Evolutionary conservation across 768 basidiomycete species (phyloP), one percentile per base, ranked within the genome.

Genomic region (Boletus rubropictus): DNA sequence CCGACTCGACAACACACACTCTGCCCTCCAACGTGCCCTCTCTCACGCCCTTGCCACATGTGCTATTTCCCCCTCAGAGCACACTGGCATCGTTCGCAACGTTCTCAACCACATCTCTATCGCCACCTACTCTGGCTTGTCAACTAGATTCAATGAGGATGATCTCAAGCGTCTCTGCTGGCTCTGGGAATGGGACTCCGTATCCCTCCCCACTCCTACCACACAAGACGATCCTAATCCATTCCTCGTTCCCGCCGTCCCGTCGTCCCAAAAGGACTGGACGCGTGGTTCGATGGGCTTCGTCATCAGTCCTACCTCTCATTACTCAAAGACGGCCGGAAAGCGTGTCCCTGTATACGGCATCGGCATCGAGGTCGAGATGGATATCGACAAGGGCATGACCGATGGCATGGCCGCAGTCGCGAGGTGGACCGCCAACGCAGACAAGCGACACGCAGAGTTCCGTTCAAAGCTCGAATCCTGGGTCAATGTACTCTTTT

Each of bases 151-250:
- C 53, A 75, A 77, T 27, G 52, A 80, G n/a, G 77, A 82, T 40
- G 89, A 89, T 57, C 70, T 91, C 38, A 78, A 72, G 47, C 75
- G 84, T 49, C 74, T 92, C 17, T 90, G 89, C 66, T 91, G 89
- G 89, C 50, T 91, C 14, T 90, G 89, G 87, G 89, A 91, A 62
- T 92, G 89, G 89, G 82, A 89, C 58, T 75, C 77, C 6, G 64
- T 75, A 36, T 51, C 70, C 5, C 44, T 77, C 3, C 70, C 75
- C 3, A 41, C 48, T 7, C 17, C 59, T 1, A 2, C 39, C 20
- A n/a, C 52, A 12, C 61, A 70, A 6, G 78, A 79, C 11, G 85
- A 86, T 12, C 77, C 84, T 6, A 89, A 89, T 53, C 86, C 86
- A 27, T 87, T 89, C 73, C 67, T 87, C 57, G 66, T 65, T n/a